These are phyloP conservation scores for Spergularia marina DNA, from an alignment of 148 eudicot genomes.

Conservation along the genomic window DNA sequence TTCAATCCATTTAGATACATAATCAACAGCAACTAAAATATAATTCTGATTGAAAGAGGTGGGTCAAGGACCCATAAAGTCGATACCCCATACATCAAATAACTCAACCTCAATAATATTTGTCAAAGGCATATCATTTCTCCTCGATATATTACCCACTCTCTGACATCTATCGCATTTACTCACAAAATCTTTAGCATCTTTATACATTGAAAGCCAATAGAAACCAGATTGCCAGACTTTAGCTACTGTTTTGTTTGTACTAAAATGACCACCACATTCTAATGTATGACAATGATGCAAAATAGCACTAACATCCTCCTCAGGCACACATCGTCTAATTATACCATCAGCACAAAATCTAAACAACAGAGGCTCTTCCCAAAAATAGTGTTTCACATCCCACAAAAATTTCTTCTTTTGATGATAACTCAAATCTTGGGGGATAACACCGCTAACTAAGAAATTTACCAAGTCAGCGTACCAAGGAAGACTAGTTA, in stretches of 20 bases:
- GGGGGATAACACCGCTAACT: neutral
- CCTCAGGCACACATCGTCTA: neutral
- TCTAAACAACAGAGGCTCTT: neutral
- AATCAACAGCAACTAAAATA: neutral
- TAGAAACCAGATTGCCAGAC: neutral
- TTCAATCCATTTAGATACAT: neutral
- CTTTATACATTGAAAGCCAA: too few relatives aligned
- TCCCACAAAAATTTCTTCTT: conserved; percentile 13
- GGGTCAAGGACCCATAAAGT: neutral
- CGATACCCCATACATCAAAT: conserved; percentile 1
- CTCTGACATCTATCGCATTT: neutral
- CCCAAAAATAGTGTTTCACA: conserved; percentile 11
- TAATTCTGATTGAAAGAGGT: neutral
- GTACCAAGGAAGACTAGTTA: too few relatives aligned
- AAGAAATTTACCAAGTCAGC: conserved; percentile 10
- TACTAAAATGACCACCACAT: neutral
- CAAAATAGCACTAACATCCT: neutral
- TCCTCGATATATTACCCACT: neutral
- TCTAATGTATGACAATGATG: neutral
- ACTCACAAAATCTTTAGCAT: neutral
- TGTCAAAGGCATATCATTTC: neutral
- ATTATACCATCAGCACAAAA: neutral
- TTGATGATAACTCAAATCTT: conserved; percentile 2
- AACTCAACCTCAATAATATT: neutral
- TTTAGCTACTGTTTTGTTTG: neutral